A percentile compares a stretch with the other conserved stretches of the same genome.
phyloP scores from a whole-genome alignment of 306 rosid species.

The Pterocarpus macrocarpus region DNA sequence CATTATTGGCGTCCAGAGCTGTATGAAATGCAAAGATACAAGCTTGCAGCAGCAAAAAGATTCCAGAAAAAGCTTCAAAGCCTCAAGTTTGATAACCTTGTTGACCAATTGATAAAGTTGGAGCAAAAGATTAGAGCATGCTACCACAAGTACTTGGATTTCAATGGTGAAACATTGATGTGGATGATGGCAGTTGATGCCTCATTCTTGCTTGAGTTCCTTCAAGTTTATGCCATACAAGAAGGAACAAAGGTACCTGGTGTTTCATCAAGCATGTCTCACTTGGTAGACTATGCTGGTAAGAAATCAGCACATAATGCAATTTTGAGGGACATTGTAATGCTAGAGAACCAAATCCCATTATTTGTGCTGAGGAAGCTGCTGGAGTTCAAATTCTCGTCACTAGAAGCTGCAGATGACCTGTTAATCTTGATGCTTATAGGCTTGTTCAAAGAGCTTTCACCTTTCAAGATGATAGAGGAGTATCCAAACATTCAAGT shows the following conservation, averaged over 20 bases:
- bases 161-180: conserved; percentile 71
- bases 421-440: conserved; percentile 60
- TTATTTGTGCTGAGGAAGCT: conserved; percentile 68
- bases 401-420: conserved; percentile 57
- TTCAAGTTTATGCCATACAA: conserved; percentile 59
- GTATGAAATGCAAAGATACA: conserved; percentile 81
- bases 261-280: conserved; percentile 68
- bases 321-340: conserved; percentile 72
- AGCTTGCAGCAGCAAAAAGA: conserved; percentile 69
- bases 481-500: conserved; percentile 49
- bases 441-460: conserved; percentile 67
- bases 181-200: conserved; percentile 87
- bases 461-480: conserved; percentile 67
- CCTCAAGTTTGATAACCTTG: conserved; percentile 56
- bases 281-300: conserved; percentile 68
- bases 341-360: conserved; percentile 89
- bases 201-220: conserved; percentile 75
- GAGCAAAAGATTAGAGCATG: conserved; percentile 65
- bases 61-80: conserved; percentile 56
- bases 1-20: conserved; percentile 78
- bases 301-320: conserved; percentile 67
- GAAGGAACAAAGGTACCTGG: conserved; percentile 48
- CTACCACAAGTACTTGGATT: conserved; percentile 78
- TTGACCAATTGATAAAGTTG: conserved; percentile 58
- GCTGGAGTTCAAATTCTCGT: conserved; percentile 58